Base-by-base conservation (phyloP, 106 monocot species). In the Phalaenopsis aphrodite region DNA sequence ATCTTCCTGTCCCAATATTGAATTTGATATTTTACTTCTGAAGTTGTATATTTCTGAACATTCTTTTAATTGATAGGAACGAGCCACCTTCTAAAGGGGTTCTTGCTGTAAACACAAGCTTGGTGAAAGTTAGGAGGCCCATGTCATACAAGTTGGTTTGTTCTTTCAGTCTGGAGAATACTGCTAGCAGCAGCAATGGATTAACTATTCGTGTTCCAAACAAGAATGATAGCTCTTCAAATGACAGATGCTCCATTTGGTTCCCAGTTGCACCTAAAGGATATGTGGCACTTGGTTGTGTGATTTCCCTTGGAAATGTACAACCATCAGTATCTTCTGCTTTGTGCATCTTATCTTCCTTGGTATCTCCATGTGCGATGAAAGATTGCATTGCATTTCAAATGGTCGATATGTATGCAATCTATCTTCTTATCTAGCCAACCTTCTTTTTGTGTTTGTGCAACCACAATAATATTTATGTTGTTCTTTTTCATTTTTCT, bases 41-140 rank as follows among this genome's bases (percentile, higher is more conserved):
- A 52, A 24, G 36, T 15, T 77, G 9, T 49, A 19, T 5, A 77
- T 12, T 72, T 18, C 55, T 76, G 81, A 37, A 48, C 24, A 30
- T 67, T 67, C 8, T 81, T 64, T 17, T 8, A 46, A 41, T 39
- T 74, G 5, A 43, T 83, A 99, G 99, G 87, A 93, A 91, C 87
- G 91, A 95, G 79, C 92, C 95, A 73, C 99, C 95, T 67, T 84
- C 91, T 18, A 93, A 86, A 85, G 99, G 93, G 81, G 95, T 99
- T 81, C 79, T 91, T 88, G 93, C 99, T 83, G 89, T 99, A 41
- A 99, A 99, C 77, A 89, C 89, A 38, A 99, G 89, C 74, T 82
- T 95, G 75, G 87, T 84, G 61, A 99, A 87, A 86, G 94, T 99
- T 42, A 99, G 89, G 84, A 94, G 87, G 80, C 99, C 99, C 48